Conservation (phyloP, 2,329 filamentous ascomycete species). For the Aspergillus terreus region DNA sequence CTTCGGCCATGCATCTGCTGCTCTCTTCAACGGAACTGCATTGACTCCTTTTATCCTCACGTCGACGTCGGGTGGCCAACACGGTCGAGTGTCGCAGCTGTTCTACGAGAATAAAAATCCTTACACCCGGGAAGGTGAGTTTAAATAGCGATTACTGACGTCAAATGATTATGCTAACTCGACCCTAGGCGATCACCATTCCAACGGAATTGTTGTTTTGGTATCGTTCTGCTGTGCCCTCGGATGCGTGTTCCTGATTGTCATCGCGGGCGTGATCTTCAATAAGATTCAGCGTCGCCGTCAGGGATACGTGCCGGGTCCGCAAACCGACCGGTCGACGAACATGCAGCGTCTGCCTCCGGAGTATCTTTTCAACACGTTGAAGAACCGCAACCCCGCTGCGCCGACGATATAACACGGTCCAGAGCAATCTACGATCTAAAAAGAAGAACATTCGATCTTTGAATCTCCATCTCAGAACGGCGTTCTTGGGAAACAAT, state of each 20-base stretch:
- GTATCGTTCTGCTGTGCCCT: conserved; percentile 47
- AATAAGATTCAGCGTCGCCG: conserved; percentile 46
- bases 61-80: conserved; percentile 59
- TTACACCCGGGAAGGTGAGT: conserved; percentile 63
- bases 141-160: neutral
- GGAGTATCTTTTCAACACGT: conserved; percentile 43
- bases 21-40: conserved; percentile 77
- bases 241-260: conserved; percentile 47
- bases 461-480: conserved; percentile 18
- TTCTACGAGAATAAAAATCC: conserved; percentile 80
- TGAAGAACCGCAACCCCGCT: conserved; percentile 33
- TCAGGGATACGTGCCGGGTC: conserved; percentile 45
- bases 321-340: conserved; percentile 43
- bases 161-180: neutral
- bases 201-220: conserved; percentile 44
- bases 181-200: conserved; percentile 33
- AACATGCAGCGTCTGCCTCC: conserved; percentile 45
- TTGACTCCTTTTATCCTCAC: conserved; percentile 79
- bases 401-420: conserved; percentile 31
- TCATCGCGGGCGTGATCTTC: conserved; percentile 44
- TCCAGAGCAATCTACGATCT: conserved; percentile 3
- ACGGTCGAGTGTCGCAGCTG: conserved; percentile 73
- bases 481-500: conserved; percentile 25
- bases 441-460: conserved; percentile 5
- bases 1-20: conserved; percentile 80